Percentiles rank a stretch among this genome's conserved stretches.
phyloP scores from a whole-genome alignment of 768 basidiomycete genomes.

The Rhizopogon vulgaris region DNA sequence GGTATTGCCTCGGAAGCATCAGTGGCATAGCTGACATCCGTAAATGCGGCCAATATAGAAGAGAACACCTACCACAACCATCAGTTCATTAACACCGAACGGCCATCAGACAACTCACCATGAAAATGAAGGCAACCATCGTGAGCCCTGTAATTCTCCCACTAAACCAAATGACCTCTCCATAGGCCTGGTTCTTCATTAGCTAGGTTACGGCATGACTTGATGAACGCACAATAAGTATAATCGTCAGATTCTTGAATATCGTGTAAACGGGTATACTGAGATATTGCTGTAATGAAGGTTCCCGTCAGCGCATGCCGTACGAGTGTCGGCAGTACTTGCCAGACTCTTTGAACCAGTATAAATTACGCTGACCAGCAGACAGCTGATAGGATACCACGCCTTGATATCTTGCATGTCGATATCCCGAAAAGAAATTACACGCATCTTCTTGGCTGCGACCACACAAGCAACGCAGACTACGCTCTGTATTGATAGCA shows the following conservation, averaged over 20 bases:
- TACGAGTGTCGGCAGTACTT: conserved; percentile 28
- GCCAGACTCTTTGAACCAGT: conserved; percentile 97
- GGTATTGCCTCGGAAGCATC: conserved; percentile 22
- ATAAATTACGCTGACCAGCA: conserved; percentile 93
- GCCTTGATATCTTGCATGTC: conserved; percentile 76
- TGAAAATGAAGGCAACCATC: conserved; percentile 83
- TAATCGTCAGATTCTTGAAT: conserved; percentile 99
- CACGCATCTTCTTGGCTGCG: conserved; percentile 62
- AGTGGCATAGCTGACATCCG: conserved; percentile 54
- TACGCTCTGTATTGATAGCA: conserved; percentile 83
- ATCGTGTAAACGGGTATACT: conserved; percentile 98
- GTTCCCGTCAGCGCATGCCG: not conserved
- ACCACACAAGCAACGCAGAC: conserved; percentile 69
- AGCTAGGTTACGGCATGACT: not conserved
- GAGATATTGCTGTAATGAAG: conserved; percentile 73
- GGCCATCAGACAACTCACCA: conserved; percentile 47
- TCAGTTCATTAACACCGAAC: not conserved
- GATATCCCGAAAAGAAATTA: conserved; percentile 84
- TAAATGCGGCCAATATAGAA: conserved; percentile 94
- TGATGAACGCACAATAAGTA: conserved; percentile 71
- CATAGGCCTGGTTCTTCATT: conserved; percentile 66
- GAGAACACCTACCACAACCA: conserved; percentile 64
- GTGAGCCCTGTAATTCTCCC: conserved; percentile 84
- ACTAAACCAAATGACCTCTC: conserved; percentile 96
- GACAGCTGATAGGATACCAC: conserved; percentile 93